Base-by-base conservation (phyloP, 176 grass and related monocot species). In the Pharus latifolius region DNA sequence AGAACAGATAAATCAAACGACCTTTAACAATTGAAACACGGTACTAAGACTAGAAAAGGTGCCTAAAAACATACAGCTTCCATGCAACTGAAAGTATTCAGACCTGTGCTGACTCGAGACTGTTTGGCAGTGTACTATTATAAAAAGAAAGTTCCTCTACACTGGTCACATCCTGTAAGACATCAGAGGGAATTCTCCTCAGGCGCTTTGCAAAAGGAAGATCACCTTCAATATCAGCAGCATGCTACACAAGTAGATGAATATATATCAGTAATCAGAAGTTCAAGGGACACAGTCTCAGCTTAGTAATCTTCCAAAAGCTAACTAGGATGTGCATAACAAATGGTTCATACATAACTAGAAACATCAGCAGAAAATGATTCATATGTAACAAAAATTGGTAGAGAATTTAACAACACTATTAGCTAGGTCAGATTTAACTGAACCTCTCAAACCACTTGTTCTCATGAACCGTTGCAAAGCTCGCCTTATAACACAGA, bases 81-180 rank as follows among this genome's bases (percentile, higher is more conserved):
- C 50, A 74, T 62, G 52, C 69, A 68, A 68, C 34, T 24, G 27
- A 46, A 79, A 54, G 20, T 63, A 52, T 47, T 40, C 43, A 72
- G 12, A 93, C 90, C 85, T 93, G 78, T 68, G 85, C 86, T 75
- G 90, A 83, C 29, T 93, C 89, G 50, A 63, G 29, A 73, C 70
- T 88, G 78, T 83, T 88, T 82, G 88, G 88, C 51, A 82, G 19
- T 13, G 79, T 69, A 27, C 52, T 74, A 71, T 74, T 91, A 60
- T 90, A 83, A 37, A 97, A 82, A 67, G 94, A 88, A 73, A 97
- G 94, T 69, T 97, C 94, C 56, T 97, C 94, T 3, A 83, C 89
- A 75, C 86, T 97, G 51, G 80, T 84, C 51, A 88, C 81, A 78
- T 97, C 94, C 69, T 87, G 84, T 60, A 97, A 67, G 75, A 88